Percentiles rank a stretch among this genome's conserved stretches.
phyloP scores from a whole-genome alignment of 2,329 filamentous ascomycete genomes.

The Hortaea sp. region DNA sequence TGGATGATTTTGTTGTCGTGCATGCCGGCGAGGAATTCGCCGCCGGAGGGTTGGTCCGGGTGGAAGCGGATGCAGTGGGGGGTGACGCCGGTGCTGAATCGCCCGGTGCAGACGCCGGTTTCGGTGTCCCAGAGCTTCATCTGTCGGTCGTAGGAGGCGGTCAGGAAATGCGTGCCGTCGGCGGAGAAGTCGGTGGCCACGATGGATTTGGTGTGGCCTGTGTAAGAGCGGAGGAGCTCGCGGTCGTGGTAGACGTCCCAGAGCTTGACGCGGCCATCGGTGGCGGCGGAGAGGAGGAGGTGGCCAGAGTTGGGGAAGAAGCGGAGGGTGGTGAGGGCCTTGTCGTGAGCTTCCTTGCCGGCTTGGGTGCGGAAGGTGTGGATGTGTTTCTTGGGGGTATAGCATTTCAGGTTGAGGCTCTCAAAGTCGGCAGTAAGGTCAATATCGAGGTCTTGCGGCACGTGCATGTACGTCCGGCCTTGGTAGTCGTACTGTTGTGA shows the following conservation, averaged over 20 bases:
- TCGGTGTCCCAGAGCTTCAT: constrained; percentile 99
- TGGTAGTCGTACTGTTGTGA: constrained; percentile 80
- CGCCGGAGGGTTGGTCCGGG: constrained; percentile 61
- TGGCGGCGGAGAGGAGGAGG: constrained; percentile 76
- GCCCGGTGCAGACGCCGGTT: constrained; percentile 75
- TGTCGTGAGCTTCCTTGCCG: constrained; percentile 41
- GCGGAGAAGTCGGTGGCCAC: constrained; percentile 83
- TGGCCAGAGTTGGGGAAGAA: constrained; percentile 88
- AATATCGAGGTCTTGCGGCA: constrained; percentile 81
- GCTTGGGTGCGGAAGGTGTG: constrained; percentile 67
- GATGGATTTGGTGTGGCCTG: constrained; percentile 79
- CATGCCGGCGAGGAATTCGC: constrained; percentile 94
- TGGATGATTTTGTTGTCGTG: constrained; percentile 98
- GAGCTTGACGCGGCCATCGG: constrained; percentile 83
- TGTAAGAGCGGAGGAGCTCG: constrained; percentile 82
- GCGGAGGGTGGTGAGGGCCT: constrained; percentile 76
- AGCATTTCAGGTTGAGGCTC: constrained; percentile 49
- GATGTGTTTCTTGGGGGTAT: constrained; percentile 85
- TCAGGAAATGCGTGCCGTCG: constrained; percentile 75
- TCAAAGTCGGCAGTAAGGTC: constrained; percentile 69
- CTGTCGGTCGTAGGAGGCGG: constrained; percentile 84
- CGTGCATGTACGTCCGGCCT: constrained; percentile 93
- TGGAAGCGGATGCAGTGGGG: constrained; percentile 94
- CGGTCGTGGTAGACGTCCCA: constrained; percentile 90
- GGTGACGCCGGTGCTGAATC: constrained; percentile 88